Percentiles rank a stretch among this genome's conserved stretches.
phyloP scores from a whole-genome alignment of 164 flowering plant species.

The Vitis labrusca region DNA sequence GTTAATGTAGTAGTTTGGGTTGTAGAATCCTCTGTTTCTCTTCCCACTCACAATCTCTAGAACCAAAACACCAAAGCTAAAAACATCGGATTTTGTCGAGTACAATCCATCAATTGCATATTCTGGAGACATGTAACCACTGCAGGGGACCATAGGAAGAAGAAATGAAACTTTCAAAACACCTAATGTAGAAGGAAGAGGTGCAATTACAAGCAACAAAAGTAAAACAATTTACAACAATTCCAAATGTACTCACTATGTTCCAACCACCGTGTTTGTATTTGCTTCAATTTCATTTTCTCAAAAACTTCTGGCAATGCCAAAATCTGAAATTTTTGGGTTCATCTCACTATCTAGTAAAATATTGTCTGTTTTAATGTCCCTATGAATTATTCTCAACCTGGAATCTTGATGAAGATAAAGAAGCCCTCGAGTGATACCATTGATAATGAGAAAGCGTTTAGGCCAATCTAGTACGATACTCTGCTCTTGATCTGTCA shows the following conservation, averaged over 20 bases:
- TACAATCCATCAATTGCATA: background rate
- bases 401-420: background rate
- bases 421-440: background rate
- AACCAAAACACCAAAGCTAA: slow-evolving; percentile 13
- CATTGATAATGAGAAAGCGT: background rate
- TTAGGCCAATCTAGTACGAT: background rate
- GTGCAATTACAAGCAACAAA: background rate
- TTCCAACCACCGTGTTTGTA: too few relatives aligned
- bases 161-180: too few relatives aligned
- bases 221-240: background rate
- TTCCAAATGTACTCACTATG: too few relatives aligned
- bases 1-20: slow-evolving; percentile 12
- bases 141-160: background rate
- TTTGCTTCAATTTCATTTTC: background rate
- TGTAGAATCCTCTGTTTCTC: slow-evolving; percentile 19
- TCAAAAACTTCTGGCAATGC: background rate
- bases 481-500: background rate
- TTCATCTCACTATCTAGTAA: background rate
- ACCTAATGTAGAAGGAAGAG: background rate
- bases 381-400: background rate
- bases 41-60: background rate
- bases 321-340: background rate
- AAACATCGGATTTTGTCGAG: slow-evolving; percentile 32
- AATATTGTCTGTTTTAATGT: background rate
- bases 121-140: background rate